Percentiles rank a stretch among this genome's conserved stretches.
Conservation (phyloP, 208 protist genomes). For the Leishmania lainsoni region DNA sequence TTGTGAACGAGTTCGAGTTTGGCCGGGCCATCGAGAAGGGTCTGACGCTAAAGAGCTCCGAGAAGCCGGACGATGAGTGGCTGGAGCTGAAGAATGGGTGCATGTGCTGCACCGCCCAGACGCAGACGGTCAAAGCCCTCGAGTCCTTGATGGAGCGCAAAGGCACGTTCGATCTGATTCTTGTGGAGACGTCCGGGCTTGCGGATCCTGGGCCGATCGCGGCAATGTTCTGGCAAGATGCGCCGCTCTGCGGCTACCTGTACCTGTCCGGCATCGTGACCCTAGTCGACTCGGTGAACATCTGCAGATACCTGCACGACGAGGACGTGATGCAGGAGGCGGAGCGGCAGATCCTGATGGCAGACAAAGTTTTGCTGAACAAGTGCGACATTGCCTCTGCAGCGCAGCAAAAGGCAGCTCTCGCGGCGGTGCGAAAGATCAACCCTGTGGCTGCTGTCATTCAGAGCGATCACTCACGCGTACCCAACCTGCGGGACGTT, state of each 20-base stretch:
- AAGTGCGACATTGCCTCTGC: conserved; percentile 90
- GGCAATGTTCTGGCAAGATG: conserved; percentile 95
- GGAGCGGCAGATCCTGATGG: conserved; percentile 91
- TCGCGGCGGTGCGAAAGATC: conserved; percentile 45
- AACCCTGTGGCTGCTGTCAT: conserved; percentile 77
- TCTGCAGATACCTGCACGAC: conserved; percentile 75
- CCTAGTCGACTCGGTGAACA: conserved; percentile 89
- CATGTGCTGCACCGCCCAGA: conserved; percentile 95
- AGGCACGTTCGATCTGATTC: conserved; percentile 90
- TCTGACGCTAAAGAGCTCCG: conserved; percentile 88
- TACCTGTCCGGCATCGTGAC: conserved; percentile 92
- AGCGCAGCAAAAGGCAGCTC: conserved; percentile 53
- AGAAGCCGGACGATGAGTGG: conserved; percentile 95
- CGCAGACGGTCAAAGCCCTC: conserved; percentile 82
- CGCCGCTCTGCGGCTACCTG: conserved; percentile 68
- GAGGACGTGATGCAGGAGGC: conserved; percentile 69
- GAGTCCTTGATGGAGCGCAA: conserved; percentile 84
- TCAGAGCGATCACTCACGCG: conserved; percentile 50
- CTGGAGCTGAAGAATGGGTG: conserved; percentile 96
- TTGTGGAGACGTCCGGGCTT: conserved; percentile 92
- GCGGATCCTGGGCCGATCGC: conserved; percentile 94
- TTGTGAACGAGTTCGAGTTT: conserved; percentile 95
- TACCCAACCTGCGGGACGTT: conserved; percentile 68
- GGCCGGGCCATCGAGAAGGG: conserved; percentile 92
- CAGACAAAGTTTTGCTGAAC: conserved; percentile 95